phyloP scores from a whole-genome alignment of 495 filamentous ascomycete genomes.

The Apiosordaria backusii region DNA sequence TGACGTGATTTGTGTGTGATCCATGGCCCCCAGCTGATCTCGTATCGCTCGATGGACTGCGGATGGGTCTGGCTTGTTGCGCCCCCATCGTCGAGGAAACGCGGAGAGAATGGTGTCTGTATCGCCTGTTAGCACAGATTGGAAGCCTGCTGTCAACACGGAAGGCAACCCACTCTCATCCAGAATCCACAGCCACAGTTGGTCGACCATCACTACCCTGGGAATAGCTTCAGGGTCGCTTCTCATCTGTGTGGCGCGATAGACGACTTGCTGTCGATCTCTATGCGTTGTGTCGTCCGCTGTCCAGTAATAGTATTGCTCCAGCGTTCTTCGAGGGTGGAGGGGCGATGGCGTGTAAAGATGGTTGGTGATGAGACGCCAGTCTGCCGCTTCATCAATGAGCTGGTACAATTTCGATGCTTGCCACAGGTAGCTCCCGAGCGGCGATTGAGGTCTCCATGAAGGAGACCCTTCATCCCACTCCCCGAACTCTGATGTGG shows the following conservation, averaged over 20 bases:
- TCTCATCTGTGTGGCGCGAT: constrained; percentile 21
- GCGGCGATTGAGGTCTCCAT: constrained; percentile 23
- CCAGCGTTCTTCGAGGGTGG: constrained; percentile 19
- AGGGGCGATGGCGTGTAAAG: constrained; percentile 23
- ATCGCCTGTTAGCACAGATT: background rate
- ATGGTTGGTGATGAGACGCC: constrained; percentile 25
- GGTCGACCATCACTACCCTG: constrained; percentile 71
- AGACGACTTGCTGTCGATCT: constrained; percentile 25
- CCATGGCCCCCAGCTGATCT: constrained; percentile 38
- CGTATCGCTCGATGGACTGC: constrained; percentile 56
- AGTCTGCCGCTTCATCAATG: constrained; percentile 31
- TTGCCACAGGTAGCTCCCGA: constrained; percentile 26
- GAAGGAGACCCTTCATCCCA: constrained; percentile 18
- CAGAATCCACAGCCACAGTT: constrained; percentile 71
- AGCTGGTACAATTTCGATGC: constrained; percentile 28
- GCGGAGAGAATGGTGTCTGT: constrained; percentile 60
- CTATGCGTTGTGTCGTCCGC: constrained; percentile 21
- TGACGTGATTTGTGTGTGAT: constrained; percentile 53
- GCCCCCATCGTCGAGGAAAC: constrained; percentile 65
- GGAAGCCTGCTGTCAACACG: background rate
- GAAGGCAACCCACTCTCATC: constrained; percentile 37
- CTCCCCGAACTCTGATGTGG: constrained; percentile 8
- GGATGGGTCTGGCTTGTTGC: constrained; percentile 64
- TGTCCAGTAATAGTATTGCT: constrained; percentile 27
- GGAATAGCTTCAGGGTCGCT: constrained; percentile 40